Evolutionary conservation across 768 basidiomycete species (phyloP).

Genomic region (Tricholoma saponaceum): DNA sequence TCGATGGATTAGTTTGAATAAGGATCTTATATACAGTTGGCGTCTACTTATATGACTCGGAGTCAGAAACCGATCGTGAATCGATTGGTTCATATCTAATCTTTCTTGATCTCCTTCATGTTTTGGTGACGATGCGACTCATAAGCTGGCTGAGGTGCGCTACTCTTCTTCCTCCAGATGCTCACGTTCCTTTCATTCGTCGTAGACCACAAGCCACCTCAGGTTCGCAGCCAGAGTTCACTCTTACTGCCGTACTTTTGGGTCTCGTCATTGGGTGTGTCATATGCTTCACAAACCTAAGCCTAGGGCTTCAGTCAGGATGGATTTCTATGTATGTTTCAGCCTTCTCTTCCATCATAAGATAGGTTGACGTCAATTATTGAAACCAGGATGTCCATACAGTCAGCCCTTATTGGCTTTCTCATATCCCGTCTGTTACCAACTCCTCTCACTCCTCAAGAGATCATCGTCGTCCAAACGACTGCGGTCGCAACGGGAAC

Average conservation of each 20-base stretch:
- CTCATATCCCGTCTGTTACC: slow-evolving; percentile 75
- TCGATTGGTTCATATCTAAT: neutral
- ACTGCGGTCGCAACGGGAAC: slow-evolving; percentile 92
- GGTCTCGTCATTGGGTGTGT: slow-evolving; percentile 84
- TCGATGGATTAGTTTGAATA: neutral
- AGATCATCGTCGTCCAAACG: slow-evolving; percentile 92
- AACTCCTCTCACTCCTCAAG: slow-evolving; percentile 77
- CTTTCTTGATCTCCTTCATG: neutral
- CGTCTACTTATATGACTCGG: no score
- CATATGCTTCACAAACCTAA: slow-evolving; percentile 90
- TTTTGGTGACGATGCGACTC: slow-evolving; percentile 13
- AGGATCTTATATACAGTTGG: no score
- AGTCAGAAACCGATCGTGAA: no score
- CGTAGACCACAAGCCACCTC: neutral
- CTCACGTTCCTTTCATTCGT: neutral
- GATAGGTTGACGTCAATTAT: neutral
- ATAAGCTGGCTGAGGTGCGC: slow-evolving; percentile 12
- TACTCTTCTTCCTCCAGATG: neutral
- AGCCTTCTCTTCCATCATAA: slow-evolving; percentile 4
- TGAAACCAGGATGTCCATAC: slow-evolving; percentile 83
- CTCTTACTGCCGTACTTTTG: slow-evolving; percentile 58
- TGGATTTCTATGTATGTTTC: slow-evolving; percentile 78
- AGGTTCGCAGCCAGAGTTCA: slow-evolving; percentile 36
- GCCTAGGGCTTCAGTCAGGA: slow-evolving; percentile 83
- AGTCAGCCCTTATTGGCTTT: slow-evolving; percentile 91